phyloP scores from a whole-genome alignment of 805 yeast species.

The Saccharomycopsis fermentans region DNA sequence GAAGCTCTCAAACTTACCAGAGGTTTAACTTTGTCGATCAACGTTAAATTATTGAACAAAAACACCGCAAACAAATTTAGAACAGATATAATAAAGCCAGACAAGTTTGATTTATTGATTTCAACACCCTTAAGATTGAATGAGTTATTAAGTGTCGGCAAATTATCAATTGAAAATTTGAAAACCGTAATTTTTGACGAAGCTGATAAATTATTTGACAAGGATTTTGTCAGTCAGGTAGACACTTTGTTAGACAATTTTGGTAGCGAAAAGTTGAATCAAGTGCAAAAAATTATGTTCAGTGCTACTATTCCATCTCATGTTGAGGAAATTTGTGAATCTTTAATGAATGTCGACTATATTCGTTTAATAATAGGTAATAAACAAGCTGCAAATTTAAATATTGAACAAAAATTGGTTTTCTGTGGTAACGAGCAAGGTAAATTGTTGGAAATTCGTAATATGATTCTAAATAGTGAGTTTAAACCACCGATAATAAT shows the following conservation, averaged over 20 bases:
- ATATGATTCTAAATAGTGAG: slow-evolving; percentile 73
- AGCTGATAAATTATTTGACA: slow-evolving; percentile 88
- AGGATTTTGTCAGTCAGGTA: slow-evolving; percentile 80
- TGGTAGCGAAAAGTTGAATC: slow-evolving; percentile 1
- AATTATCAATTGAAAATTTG: slow-evolving; percentile 53
- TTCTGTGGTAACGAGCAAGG: slow-evolving; percentile 94
- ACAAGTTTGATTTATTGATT: slow-evolving; percentile 65
- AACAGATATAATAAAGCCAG: slow-evolving; percentile 33
- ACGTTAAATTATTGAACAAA: slow-evolving; percentile 58
- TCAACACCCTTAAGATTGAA: slow-evolving; percentile 85
- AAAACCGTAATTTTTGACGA: slow-evolving; percentile 82
- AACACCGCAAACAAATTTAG: slow-evolving; percentile 59
- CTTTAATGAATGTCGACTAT: slow-evolving; percentile 71
- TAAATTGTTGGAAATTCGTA: slow-evolving; percentile 84
- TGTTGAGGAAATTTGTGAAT: slow-evolving; percentile 78
- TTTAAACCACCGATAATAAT: slow-evolving; percentile 89
- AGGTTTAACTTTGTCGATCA: slow-evolving; percentile 41
- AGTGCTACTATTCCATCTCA: slow-evolving; percentile 94
- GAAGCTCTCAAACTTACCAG: slow-evolving; percentile 50
- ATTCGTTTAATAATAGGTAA: slow-evolving; percentile 84
- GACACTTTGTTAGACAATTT: slow-evolving; percentile 54
- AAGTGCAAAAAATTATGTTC: slow-evolving; percentile 60
- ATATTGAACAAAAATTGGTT: slow-evolving; percentile 72
- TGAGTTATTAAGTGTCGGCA: slow-evolving; percentile 57
- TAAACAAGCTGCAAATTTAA: slow-evolving; percentile 82